Conservation (phyloP, 1,139 yeast genomes). For the Hyphopichia burtonii region DNA sequence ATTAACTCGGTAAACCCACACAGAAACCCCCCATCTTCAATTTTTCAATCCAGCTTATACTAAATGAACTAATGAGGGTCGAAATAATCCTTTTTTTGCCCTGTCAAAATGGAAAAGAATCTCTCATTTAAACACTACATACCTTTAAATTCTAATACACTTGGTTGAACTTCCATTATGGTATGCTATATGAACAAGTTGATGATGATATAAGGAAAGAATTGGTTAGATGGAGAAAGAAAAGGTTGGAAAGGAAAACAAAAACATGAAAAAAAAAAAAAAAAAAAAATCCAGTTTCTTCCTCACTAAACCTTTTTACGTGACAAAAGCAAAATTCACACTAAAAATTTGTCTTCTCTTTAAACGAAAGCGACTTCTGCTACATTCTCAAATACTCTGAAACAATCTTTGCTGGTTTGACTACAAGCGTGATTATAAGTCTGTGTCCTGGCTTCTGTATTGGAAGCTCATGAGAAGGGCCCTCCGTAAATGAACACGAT, state of each 20-base stretch:
- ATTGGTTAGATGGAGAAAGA: background rate
- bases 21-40: no score
- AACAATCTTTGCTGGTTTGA: no score
- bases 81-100: no score
- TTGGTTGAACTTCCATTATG: constrained; percentile 61
- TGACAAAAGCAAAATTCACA: background rate
- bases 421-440: no score
- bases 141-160: constrained; percentile 70
- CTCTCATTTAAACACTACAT: constrained; percentile 31
- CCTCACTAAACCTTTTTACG: background rate
- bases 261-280: background rate
- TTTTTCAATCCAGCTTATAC: no score
- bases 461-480: no score
- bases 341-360: background rate
- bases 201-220: background rate
- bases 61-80: no score
- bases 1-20: no score
- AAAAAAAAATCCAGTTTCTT: background rate
- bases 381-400: no score
- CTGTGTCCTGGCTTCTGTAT: no score
- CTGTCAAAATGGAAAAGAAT: background rate
- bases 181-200: background rate
- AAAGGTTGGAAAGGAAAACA: background rate
- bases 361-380: no score
- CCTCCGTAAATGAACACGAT: no score